Evolutionary conservation across 164 flowering plant genomes (phyloP), one percentile per base, ranked within the genome.

Genomic region (Stephania cephalantha): DNA sequence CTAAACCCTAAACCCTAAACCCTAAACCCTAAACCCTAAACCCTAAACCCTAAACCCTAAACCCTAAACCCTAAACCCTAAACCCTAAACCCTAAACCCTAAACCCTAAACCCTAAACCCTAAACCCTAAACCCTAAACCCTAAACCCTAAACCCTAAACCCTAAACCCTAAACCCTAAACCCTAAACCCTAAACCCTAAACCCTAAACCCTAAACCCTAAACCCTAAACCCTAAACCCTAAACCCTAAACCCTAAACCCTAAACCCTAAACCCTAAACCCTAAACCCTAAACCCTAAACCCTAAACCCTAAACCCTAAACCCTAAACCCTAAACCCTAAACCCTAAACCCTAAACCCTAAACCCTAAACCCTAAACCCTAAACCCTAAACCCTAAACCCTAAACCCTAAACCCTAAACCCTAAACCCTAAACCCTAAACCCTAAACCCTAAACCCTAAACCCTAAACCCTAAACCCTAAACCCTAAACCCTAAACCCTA

Each of bases 301-400:
- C 75, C 52, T 31, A 73, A 73, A 31, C 75, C 75, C 68, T 61
- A 58, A 73, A 61, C 75, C 75, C 68, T 61, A 73, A 73, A 73
- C 75, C 75, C 75, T 73, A 73, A 73, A 73, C 75, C 75, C 69
- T 73, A 73, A 73, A 73, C 75, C 75, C 75, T 73, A 61, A 73
- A 73, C 75, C 75, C 67, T 9, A 71, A 71, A 46, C 73, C 73
- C 29, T 45, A 52, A 71, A 71, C 53, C 73, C 73, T n/a, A 46
- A 71, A 46, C 53, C 61, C 61, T 18, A 46, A 50, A 22, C 45
- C 64, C 64, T 8, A 58, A 31, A 50, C 74, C 67, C 58, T 53
- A 72, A 71, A 71, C 73, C 75, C 75, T 61, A 73, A 73, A 73
- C 68, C 75, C 69, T 73, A 73, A 73, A 61, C 75, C 75, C 25